Evolutionary conservation across 768 basidiomycete species (phyloP).

Genomic region (Pisolithus sp.): DNA sequence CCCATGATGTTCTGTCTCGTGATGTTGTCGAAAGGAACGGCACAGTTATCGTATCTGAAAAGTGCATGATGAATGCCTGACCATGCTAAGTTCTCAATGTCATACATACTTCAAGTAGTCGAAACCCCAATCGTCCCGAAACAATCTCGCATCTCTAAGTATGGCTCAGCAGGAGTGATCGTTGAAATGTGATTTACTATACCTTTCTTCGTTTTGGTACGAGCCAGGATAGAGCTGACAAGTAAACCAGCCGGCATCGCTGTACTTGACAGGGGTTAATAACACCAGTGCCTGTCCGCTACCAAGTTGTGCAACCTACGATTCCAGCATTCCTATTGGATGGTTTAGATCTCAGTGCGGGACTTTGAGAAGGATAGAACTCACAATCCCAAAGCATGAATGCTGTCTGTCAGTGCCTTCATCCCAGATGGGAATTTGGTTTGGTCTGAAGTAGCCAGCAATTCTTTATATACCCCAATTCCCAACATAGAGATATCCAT

Average conservation of each 20-base stretch:
- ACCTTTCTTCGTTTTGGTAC: constrained; percentile 55
- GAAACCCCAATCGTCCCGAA: constrained; percentile 57
- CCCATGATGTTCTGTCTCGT: constrained; percentile 51
- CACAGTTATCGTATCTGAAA: constrained; percentile 55
- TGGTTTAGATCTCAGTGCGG: neutral
- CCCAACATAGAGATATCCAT: neutral
- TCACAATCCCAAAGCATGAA: constrained; percentile 53
- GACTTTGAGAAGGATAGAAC: constrained; percentile 14
- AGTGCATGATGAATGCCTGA: neutral
- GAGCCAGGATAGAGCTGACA: constrained; percentile 64
- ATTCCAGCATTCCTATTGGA: constrained; percentile 54
- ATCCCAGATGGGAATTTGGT: constrained; percentile 53
- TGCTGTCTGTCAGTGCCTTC: constrained; percentile 46
- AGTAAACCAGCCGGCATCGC: constrained; percentile 65
- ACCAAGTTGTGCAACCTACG: constrained; percentile 29
- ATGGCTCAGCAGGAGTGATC: neutral
- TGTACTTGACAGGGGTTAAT: constrained; percentile 38
- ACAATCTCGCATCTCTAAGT: constrained; percentile 47
- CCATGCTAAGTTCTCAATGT: neutral
- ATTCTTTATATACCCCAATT: too few species aligned
- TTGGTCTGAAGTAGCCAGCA: constrained; percentile 29
- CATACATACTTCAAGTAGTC: constrained; percentile 45
- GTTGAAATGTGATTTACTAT: neutral
- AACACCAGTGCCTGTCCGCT: neutral
- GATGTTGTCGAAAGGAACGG: constrained; percentile 51